These are phyloP conservation scores for Aspergillus uvarum DNA, from an alignment of 2,329 filamentous ascomycete genomes.

Conservation along the genomic window DNA sequence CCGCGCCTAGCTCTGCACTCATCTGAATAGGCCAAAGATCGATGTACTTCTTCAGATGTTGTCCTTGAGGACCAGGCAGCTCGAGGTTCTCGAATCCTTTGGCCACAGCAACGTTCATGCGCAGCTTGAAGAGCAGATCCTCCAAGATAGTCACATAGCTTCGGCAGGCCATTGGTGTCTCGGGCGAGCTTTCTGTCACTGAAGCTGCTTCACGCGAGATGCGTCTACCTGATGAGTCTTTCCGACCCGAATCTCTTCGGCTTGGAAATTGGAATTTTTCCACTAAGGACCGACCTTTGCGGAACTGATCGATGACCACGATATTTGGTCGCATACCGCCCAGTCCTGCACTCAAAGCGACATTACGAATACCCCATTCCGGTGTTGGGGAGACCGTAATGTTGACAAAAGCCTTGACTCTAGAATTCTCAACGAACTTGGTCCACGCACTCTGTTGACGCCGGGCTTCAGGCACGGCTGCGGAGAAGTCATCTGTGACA, in stretches of 20 bases:
- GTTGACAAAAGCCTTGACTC: conserved; percentile 87
- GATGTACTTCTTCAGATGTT: conserved; percentile 71
- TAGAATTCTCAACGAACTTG: conserved; percentile 81
- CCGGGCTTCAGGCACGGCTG: conserved; percentile 76
- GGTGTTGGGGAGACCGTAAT: conserved; percentile 78
- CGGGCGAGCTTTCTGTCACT: conserved; percentile 58
- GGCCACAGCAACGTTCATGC: conserved; percentile 81
- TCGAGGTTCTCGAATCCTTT: conserved; percentile 78
- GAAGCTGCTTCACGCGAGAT: conserved; percentile 16
- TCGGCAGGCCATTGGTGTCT: conserved; percentile 66
- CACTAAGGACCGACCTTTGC: conserved; percentile 58
- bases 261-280: conserved; percentile 54
- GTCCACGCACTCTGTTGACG: conserved; percentile 80
- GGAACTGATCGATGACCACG: conserved; percentile 74
- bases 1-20: conserved; percentile 75
- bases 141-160: conserved; percentile 82
- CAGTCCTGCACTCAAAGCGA: conserved; percentile 76
- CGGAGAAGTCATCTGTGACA: conserved; percentile 76
- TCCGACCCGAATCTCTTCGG: conserved; percentile 30
- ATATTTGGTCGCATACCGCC: conserved; percentile 90
- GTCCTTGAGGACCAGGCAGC: conserved; percentile 61
- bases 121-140: conserved; percentile 72
- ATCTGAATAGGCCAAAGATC: conserved; percentile 93
- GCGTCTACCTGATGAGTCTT: conserved; percentile 23
- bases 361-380: conserved; percentile 81